A percentile compares a stretch with the other conserved stretches of the same genome.
Evolutionary conservation across 768 basidiomycete species (phyloP).

Genomic region (Phlebiopsis flavidoalba): DNA sequence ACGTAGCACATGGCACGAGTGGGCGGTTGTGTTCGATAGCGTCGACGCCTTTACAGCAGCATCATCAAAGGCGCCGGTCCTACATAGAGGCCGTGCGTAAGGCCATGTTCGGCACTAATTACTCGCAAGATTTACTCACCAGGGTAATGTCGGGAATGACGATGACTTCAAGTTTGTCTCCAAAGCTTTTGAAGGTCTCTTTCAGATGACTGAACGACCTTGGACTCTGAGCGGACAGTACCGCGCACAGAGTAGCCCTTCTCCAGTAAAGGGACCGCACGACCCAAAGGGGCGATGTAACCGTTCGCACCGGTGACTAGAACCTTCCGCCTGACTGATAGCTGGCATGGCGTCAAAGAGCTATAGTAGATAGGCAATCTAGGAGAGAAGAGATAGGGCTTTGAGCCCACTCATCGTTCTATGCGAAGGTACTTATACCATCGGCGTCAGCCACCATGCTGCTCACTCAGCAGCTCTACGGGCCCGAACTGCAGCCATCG

Average conservation of each 20-base stretch:
- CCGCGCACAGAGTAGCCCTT: conserved; percentile 57
- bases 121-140: conserved; percentile 23
- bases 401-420: too few species aligned
- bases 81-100: neutral
- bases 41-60: conserved; percentile 19
- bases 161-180: conserved; percentile 51
- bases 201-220: conserved; percentile 51
- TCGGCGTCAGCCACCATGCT: neutral
- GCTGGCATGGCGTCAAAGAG: conserved; percentile 25
- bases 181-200: conserved; percentile 44
- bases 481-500: neutral
- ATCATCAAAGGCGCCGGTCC: conserved; percentile 20
- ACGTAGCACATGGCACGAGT: conserved; percentile 10
- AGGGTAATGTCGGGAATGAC: conserved; percentile 64
- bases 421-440: too few species aligned
- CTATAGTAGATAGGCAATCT: neutral
- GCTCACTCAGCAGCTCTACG: neutral
- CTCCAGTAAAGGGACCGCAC: conserved; percentile 44
- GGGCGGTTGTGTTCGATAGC: conserved; percentile 19
- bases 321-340: conserved; percentile 29
- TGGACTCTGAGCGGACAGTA: conserved; percentile 53
- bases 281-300: conserved; percentile 52
- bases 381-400: neutral
- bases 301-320: conserved; percentile 54
- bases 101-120: neutral